phyloP scores from a whole-genome alignment of 805 yeast genomes.

The Myxozyma sirexii region DNA sequence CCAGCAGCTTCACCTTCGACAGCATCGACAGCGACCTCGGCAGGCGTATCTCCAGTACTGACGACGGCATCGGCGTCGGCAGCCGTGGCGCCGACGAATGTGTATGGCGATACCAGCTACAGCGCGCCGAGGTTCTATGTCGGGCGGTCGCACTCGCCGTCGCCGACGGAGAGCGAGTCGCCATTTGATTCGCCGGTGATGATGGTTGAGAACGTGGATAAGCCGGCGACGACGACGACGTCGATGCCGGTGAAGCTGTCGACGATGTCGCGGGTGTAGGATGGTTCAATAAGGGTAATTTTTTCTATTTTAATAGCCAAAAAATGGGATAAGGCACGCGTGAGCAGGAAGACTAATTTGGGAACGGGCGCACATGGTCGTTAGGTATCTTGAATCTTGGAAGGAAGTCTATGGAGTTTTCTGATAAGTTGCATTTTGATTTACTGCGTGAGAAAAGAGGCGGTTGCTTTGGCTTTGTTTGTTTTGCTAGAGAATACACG shows the following conservation, averaged over 20 bases:
- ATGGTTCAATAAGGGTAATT: too few species aligned
- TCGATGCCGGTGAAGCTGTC: constrained; percentile 1
- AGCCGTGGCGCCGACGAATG: background rate
- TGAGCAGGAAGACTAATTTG: background rate
- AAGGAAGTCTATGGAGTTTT: background rate
- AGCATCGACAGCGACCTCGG: background rate
- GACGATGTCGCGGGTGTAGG: background rate
- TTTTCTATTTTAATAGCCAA: too few species aligned
- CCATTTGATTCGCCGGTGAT: constrained; percentile 13
- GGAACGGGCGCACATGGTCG: background rate
- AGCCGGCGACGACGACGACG: background rate
- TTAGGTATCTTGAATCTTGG: background rate
- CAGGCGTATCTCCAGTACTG: background rate
- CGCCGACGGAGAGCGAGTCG: constrained; percentile 17
- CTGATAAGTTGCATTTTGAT: background rate
- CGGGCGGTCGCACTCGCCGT: constrained; percentile 13
- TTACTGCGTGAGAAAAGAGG: background rate
- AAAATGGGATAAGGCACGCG: background rate
- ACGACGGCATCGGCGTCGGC: background rate
- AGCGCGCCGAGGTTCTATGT: constrained; percentile 6
- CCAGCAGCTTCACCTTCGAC: background rate
- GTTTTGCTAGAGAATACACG: too few species aligned
- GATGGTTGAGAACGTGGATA: constrained; percentile 17
- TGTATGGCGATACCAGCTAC: background rate
- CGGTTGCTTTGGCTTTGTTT: too few species aligned